Evolutionary conservation across 192 early-diverging fungal species (phyloP), one percentile per base, ranked within the genome.

Genomic region (Pilobolus umbonatus): DNA sequence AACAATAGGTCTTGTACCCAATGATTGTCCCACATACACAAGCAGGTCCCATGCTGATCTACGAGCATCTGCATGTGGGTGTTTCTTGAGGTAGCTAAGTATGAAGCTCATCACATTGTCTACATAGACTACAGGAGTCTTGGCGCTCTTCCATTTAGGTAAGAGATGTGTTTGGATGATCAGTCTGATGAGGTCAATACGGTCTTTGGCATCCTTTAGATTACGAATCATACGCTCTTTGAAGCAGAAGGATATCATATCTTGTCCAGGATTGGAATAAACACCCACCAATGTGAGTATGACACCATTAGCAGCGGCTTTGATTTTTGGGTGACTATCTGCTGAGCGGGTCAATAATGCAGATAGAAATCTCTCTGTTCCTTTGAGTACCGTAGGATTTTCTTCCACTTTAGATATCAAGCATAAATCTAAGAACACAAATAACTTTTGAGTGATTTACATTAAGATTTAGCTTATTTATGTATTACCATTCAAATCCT

Each of bases 141-240:
- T 31, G 25, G 19, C 31, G 22, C 21, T 36, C 21, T 54, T 54
- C 52, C 52, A 54, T 34, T 36, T 14, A 10, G 52, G 52, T 11
- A 54, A 24, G 34, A 54, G 21, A 38, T 14, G 29, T 10, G 35
- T 22, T 19, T 59, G 14, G 14, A 24, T 36, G 15, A 45, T 22
- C 3, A 25, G 21, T 11, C 30, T 47, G 17, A 65, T 56, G 1
- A 65, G 31, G 21, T 65, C 47, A 3, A 65, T 43, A 32, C 56
- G 56, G 14, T 55, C 49, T 26, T 44, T 44, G n/a, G 48, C 64
- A 8, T 65, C 64, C 30, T 58, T 65, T 30, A 50, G 30, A 19
- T 57, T 42, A 26, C 57, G 64, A 3, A 57, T 65, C 46, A 58
- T 36, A 39, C 64, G 64, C n/a, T 65, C 64, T 14, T 57, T 35